Evolutionary conservation across 208 protist species (phyloP).

Genomic region (Trypanosoma conorhini): DNA sequence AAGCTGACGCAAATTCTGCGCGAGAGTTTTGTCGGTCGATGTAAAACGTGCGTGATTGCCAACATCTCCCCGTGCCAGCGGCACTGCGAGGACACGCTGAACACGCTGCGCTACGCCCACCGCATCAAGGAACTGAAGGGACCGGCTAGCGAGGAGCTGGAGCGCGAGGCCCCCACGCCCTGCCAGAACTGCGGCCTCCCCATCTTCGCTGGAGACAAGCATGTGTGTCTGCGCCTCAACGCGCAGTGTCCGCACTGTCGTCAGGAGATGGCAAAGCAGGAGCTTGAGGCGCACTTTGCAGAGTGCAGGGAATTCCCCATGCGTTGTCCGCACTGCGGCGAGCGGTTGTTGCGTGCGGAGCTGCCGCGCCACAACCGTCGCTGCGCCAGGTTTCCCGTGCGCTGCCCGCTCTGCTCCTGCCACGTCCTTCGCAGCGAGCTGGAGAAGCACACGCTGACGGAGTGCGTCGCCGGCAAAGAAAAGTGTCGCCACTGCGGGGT

Average conservation of each 20-base stretch:
- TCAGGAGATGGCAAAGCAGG: slow-evolving; percentile 63
- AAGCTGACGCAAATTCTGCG: slow-evolving; percentile 96
- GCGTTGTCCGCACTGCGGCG: slow-evolving; percentile 71
- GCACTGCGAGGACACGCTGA: slow-evolving; percentile 96
- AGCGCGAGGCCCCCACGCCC: slow-evolving; percentile 41
- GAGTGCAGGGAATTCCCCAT: slow-evolving; percentile 70
- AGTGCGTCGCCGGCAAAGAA: slow-evolving; percentile 56
- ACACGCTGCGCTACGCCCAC: slow-evolving; percentile 91
- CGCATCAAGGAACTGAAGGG: slow-evolving; percentile 91
- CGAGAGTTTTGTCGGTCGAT: slow-evolving; percentile 95
- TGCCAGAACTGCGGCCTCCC: slow-evolving; percentile 71
- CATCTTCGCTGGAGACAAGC: slow-evolving; percentile 64
- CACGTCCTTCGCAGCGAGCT: slow-evolving; percentile 51
- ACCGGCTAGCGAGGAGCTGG: slow-evolving; percentile 1
- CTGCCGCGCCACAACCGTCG: slow-evolving; percentile 49
- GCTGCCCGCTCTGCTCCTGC: slow-evolving; percentile 57
- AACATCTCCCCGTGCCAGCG: slow-evolving; percentile 88
- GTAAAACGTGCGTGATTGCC: slow-evolving; percentile 93
- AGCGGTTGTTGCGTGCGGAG: slow-evolving; percentile 63
- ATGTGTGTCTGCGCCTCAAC: slow-evolving; percentile 65
- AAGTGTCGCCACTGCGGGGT: slow-evolving; percentile 75
- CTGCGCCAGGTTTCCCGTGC: slow-evolving; percentile 54
- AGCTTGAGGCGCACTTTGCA: slow-evolving; percentile 64
- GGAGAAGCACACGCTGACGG: slow-evolving; percentile 53
- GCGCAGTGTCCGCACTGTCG: slow-evolving; percentile 71